A percentile compares a stretch with the other conserved stretches of the same genome.
These are phyloP conservation scores for Globisporangium apiculatum DNA, from an alignment of 352 stramenopile species.

Conservation along the genomic window DNA sequence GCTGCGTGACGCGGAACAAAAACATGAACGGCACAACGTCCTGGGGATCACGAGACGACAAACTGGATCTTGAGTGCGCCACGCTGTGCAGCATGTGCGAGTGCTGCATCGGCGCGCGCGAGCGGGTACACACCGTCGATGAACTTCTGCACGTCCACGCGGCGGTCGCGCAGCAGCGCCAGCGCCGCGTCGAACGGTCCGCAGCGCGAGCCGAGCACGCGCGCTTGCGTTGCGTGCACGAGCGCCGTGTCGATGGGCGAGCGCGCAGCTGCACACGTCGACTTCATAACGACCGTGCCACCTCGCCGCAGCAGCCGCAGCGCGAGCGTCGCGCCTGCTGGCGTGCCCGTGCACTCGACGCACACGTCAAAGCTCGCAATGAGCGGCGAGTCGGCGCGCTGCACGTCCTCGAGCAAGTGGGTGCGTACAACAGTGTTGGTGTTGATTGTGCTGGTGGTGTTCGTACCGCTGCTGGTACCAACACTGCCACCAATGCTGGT, in stretches of 20 bases:
- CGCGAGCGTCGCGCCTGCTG: slow-evolving; percentile 31
- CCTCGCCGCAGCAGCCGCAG: slow-evolving; percentile 27
- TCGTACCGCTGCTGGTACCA: too few species aligned
- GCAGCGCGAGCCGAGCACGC: slow-evolving; percentile 58
- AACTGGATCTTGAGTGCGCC: slow-evolving; percentile 64
- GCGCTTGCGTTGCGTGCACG: slow-evolving; percentile 33
- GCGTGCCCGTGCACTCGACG: slow-evolving; percentile 56
- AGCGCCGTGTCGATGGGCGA: slow-evolving; percentile 22
- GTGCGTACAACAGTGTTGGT: too few species aligned
- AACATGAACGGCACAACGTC: slow-evolving; percentile 31
- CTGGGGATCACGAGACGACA: slow-evolving; percentile 21
- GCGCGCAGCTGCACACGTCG: slow-evolving; percentile 31
- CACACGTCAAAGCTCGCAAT: slow-evolving; percentile 42
- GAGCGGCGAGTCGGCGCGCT: too few species aligned
- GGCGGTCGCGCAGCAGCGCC: slow-evolving; percentile 33
- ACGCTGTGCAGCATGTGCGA: slow-evolving; percentile 36
- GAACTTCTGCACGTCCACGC: slow-evolving; percentile 60
- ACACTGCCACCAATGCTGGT: too few species aligned
- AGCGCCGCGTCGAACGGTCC: slow-evolving; percentile 54
- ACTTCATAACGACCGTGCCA: slow-evolving; percentile 44
- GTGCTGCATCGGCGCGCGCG: slow-evolving; percentile 29
- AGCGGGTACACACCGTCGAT: slow-evolving; percentile 59
- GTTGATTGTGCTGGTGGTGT: too few species aligned
- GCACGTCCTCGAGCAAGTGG: too few species aligned
- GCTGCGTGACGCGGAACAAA: slow-evolving; percentile 17